These are phyloP conservation scores for Trichoderma gamsii DNA, from an alignment of 495 filamentous ascomycete genomes.

Conservation along the genomic window DNA sequence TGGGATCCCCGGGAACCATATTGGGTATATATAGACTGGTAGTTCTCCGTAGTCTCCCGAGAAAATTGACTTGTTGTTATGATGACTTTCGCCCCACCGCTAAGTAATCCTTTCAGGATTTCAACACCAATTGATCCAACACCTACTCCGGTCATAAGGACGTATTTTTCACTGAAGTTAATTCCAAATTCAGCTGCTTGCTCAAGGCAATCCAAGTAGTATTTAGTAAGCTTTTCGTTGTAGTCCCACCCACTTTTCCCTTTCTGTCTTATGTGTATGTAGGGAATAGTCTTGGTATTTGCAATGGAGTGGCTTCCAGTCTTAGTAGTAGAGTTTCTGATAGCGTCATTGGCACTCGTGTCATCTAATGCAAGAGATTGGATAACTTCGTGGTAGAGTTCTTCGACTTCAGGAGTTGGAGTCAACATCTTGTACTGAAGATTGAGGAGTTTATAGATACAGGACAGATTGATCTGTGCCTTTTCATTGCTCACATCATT, in stretches of 20 bases:
- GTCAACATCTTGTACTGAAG: constrained; percentile 93
- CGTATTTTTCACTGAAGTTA: constrained; percentile 90
- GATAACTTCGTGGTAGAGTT: constrained; percentile 85
- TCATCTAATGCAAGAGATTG: too few species aligned
- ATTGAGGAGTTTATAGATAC: constrained; percentile 94
- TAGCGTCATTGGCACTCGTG: too few species aligned
- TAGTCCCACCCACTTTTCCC: constrained; percentile 99
- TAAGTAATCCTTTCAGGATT: constrained; percentile 91
- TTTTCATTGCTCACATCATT: constrained; percentile 98
- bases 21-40: constrained; percentile 95
- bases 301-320: constrained; percentile 93
- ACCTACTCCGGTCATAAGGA: constrained; percentile 96
- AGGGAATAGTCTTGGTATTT: constrained; percentile 88
- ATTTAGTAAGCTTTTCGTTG: constrained; percentile 90
- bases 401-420: constrained; percentile 93
- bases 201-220: constrained; percentile 88
- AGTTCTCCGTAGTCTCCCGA: constrained; percentile 96
- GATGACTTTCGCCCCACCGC: constrained; percentile 89
- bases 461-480: constrained; percentile 88
- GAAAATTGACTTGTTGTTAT: constrained; percentile 97
- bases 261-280: too few species aligned
- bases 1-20: constrained; percentile 91
- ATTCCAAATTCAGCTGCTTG: constrained; percentile 79
- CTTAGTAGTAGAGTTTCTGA: too few species aligned
- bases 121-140: constrained; percentile 97